phyloP scores from a whole-genome alignment of 768 basidiomycete species.

The Podaxis rugospora region DNA sequence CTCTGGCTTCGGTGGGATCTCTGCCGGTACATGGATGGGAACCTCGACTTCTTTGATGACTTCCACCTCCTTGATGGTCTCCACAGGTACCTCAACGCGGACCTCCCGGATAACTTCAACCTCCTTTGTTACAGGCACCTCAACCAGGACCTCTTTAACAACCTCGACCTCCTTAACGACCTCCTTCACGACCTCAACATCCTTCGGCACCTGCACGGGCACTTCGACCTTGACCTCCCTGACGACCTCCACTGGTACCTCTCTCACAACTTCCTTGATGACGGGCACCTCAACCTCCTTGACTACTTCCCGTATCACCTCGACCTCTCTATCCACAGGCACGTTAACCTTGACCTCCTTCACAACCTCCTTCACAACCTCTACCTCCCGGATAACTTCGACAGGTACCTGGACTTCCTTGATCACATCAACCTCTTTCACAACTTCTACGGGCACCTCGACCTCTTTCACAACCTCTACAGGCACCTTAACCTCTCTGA shows the following conservation, averaged over 20 bases:
- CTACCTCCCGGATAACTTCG: constrained; percentile 8
- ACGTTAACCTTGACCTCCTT: constrained; percentile 8
- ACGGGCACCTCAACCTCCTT: constrained; percentile 5
- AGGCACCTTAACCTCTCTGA: constrained; percentile 19
- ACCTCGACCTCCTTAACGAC: constrained; percentile 10
- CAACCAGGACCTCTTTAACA: constrained; percentile 1
- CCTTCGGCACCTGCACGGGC: constrained; percentile 4
- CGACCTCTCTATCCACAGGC: background rate
- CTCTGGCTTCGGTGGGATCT: constrained; percentile 52
- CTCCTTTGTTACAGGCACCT: constrained; percentile 4
- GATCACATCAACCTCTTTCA: constrained; percentile 6
- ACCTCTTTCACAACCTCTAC: constrained; percentile 18
- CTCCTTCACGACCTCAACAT: constrained; percentile 2
- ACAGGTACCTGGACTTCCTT: constrained; percentile 8
- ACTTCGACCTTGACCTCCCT: constrained; percentile 15
- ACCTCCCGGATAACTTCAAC: constrained; percentile 14
- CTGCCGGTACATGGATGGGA: background rate
- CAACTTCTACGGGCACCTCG: constrained; percentile 12
- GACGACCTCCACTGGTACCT: constrained; percentile 8
- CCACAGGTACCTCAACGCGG: constrained; percentile 6
- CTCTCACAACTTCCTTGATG: constrained; percentile 6
- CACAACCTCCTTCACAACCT: constrained; percentile 9
- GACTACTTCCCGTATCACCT: background rate
- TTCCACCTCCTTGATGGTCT: constrained; percentile 10
- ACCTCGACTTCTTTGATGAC: background rate